Percentiles rank a stretch among this genome's conserved stretches.
These are phyloP conservation scores for Stemphylium vesicarium DNA, from an alignment of 2,329 filamentous ascomycete genomes.

Conservation along the genomic window DNA sequence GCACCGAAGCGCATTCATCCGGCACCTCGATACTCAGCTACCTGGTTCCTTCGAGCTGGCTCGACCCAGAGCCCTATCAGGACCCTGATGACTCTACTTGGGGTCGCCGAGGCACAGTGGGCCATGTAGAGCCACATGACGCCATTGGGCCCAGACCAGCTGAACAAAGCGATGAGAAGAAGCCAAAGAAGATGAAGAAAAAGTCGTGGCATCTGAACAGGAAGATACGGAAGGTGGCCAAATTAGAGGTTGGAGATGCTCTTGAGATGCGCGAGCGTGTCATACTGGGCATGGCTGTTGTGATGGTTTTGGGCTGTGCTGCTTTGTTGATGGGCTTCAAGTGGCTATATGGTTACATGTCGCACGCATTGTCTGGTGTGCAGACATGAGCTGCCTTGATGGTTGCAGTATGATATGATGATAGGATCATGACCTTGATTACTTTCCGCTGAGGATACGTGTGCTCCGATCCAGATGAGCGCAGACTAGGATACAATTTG, in stretches of 20 bases:
- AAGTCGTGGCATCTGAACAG: conserved; percentile 49
- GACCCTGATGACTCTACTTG: conserved; percentile 40
- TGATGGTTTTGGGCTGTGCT: conserved; percentile 21
- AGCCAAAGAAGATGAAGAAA: conserved; percentile 14
- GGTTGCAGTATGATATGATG: no score
- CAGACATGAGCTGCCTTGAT: background rate
- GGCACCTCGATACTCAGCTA: conserved; percentile 28
- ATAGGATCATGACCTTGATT: no score
- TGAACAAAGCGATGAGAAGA: background rate
- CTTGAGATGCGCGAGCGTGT: conserved; percentile 65
- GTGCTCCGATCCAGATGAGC: no score
- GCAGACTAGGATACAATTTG: no score
- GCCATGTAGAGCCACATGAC: conserved; percentile 32
- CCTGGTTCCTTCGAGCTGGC: conserved; percentile 33
- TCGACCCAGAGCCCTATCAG: conserved; percentile 55
- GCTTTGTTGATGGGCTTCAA: conserved; percentile 27
- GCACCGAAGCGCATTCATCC: conserved; percentile 43
- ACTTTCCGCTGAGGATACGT: no score
- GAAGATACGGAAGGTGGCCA: conserved; percentile 63
- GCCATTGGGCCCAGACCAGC: conserved; percentile 21
- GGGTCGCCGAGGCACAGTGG: conserved; percentile 17
- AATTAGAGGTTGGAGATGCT: conserved; percentile 67
- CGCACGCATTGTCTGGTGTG: background rate
- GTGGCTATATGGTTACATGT: conserved; percentile 24
- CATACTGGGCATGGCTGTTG: conserved; percentile 57